A percentile compares a stretch with the other conserved stretches of the same genome.
phyloP scores from a whole-genome alignment of 441 rosid species.

The Jatropha multifida region DNA sequence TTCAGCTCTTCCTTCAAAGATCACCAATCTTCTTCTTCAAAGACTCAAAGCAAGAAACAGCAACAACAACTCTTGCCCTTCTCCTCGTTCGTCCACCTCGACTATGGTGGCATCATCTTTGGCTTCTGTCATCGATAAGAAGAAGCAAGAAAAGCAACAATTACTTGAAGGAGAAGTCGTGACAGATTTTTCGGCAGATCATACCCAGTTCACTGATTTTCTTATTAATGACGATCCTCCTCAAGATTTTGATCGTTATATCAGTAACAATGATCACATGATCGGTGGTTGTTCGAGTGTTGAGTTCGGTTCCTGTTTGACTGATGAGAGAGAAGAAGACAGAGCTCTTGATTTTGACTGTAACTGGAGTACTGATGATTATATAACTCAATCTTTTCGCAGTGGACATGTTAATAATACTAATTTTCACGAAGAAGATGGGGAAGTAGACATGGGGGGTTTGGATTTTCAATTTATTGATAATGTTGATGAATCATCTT shows the following conservation, averaged over 20 bases:
- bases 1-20: slow-evolving; percentile 62
- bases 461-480: slow-evolving; percentile 55
- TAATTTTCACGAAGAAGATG: slow-evolving; percentile 17
- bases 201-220: slow-evolving; percentile 41
- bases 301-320: slow-evolving; percentile 41
- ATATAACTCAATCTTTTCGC: slow-evolving; percentile 29
- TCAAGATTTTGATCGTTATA: slow-evolving; percentile 26
- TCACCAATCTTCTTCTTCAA: slow-evolving; percentile 63
- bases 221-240: slow-evolving; percentile 33
- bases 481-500: slow-evolving; percentile 23
- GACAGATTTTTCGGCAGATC: slow-evolving; percentile 22
- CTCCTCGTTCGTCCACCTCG: not conserved
- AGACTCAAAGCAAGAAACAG: slow-evolving; percentile 55
- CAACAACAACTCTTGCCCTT: not conserved
- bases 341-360: slow-evolving; percentile 21
- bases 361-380: slow-evolving; percentile 16
- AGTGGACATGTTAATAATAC: slow-evolving; percentile 17
- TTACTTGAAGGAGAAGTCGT: slow-evolving; percentile 24
- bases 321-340: slow-evolving; percentile 36
- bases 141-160: slow-evolving; percentile 26
- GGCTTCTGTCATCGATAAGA: slow-evolving; percentile 17
- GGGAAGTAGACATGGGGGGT: slow-evolving; percentile 16
- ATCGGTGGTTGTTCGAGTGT: slow-evolving; percentile 7
- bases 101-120: not conserved
- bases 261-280: not conserved